Conservation (phyloP, 2,329 filamentous ascomycete species). For the Cladosporium halotolerans region DNA sequence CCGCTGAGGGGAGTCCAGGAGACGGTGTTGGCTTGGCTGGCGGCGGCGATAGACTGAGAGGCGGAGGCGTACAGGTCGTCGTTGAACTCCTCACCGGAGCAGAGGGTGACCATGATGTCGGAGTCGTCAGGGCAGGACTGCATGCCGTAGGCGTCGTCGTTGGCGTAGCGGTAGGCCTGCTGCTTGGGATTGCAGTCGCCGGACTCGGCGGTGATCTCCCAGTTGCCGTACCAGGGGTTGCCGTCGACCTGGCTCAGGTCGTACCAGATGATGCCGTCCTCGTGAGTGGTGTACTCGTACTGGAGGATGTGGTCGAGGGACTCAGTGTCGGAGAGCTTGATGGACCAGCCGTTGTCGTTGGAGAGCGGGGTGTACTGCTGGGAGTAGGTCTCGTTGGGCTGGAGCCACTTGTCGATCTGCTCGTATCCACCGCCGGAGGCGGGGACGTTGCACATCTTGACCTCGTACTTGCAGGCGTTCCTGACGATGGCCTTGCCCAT, state of each 20-base stretch:
- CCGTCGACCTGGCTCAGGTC: slow-evolving; percentile 34
- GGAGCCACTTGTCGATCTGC: slow-evolving; percentile 21
- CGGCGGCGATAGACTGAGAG: slow-evolving; percentile 21
- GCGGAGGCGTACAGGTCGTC: slow-evolving; percentile 13
- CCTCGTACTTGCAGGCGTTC: slow-evolving; percentile 29
- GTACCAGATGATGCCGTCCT: slow-evolving; percentile 33
- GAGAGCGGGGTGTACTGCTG: slow-evolving; percentile 31
- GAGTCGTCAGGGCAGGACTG: slow-evolving; percentile 29
- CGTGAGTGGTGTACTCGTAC: slow-evolving; percentile 35
- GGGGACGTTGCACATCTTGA: slow-evolving; percentile 28
- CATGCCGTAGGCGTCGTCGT: slow-evolving; percentile 35
- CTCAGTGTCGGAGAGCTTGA: slow-evolving; percentile 32
- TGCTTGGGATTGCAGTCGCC: slow-evolving; percentile 26
- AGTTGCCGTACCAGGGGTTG: slow-evolving; percentile 33
- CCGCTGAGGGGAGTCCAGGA: slow-evolving; percentile 4
- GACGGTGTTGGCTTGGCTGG: slow-evolving; percentile 19
- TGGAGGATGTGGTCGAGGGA: slow-evolving; percentile 27
- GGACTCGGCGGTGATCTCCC: slow-evolving; percentile 29
- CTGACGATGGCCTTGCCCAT: slow-evolving; percentile 26
- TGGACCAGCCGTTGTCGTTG: slow-evolving; percentile 32
- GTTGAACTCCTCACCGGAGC: slow-evolving; percentile 25
- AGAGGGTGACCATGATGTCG: slow-evolving; percentile 32
- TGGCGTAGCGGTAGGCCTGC: slow-evolving; percentile 33
- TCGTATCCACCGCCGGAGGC: slow-evolving; percentile 23
- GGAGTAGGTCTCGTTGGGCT: slow-evolving; percentile 23